These are phyloP conservation scores for Mesembryanthemum crystallinum DNA, from an alignment of 148 eudicot genomes.

Conservation along the genomic window DNA sequence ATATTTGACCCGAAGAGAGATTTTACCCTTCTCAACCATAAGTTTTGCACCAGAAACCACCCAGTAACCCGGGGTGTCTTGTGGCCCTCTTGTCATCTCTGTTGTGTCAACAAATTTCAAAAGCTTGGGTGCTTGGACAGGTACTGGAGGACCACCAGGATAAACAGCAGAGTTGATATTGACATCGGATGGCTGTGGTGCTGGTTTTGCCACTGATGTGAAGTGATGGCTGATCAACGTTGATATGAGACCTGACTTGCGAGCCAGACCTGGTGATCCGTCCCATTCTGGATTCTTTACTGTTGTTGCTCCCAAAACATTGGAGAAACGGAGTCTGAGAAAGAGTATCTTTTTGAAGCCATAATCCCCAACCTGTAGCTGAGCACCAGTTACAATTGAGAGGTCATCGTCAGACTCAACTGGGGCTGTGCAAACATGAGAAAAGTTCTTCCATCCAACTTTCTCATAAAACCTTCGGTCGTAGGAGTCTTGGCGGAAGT, in stretches of 20 bases:
- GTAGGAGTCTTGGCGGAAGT: constrained; percentile 51
- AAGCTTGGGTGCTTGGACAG: constrained; percentile 76
- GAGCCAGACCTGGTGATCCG: constrained; percentile 86
- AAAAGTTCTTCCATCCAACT: constrained; percentile 94
- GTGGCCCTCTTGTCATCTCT: constrained; percentile 96
- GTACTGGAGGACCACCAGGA: constrained; percentile 97
- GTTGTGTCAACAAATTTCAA: constrained; percentile 86
- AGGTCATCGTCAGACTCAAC: constrained; percentile 93
- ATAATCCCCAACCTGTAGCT: constrained; percentile 70
- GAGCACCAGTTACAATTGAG: constrained; percentile 91
- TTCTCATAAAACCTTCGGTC: constrained; percentile 81
- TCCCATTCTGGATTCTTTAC: constrained; percentile 93
- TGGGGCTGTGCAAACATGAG: constrained; percentile 98
- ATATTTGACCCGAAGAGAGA: constrained; percentile 77
- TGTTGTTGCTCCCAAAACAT: constrained; percentile 60
- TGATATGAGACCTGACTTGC: constrained; percentile 93
- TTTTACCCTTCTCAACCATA: constrained; percentile 82
- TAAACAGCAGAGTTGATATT: constrained; percentile 94
- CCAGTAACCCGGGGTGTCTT: constrained; percentile 97
- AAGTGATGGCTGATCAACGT: constrained; percentile 90
- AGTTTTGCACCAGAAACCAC: constrained; percentile 94
- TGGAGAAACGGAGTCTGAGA: constrained; percentile 77
- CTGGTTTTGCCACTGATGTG: constrained; percentile 68
- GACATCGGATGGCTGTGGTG: constrained; percentile 88
- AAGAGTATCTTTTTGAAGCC: constrained; percentile 85